These are phyloP conservation scores for Claviceps capensis DNA, from an alignment of 2,329 filamentous ascomycete species.

Conservation along the genomic window DNA sequence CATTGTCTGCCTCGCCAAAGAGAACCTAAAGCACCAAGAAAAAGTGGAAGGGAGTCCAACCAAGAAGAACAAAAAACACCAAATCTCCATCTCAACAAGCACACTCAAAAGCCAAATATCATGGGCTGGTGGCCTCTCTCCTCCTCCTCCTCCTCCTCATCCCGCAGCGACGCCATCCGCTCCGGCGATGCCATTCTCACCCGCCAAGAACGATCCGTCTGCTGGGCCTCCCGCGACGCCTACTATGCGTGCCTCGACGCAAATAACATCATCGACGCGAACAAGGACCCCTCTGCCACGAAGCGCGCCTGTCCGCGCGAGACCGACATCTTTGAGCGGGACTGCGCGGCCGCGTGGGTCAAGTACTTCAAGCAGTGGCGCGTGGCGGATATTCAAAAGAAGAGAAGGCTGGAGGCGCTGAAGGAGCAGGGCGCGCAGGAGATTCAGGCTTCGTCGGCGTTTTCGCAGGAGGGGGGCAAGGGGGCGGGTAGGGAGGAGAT, in stretches of 20 bases:
- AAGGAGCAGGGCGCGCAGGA: conserved; percentile 57
- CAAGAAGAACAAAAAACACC: neutral
- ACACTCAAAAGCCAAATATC: neutral
- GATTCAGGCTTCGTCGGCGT: conserved; percentile 31
- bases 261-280: conserved; percentile 62
- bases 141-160: conserved; percentile 26
- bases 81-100: neutral
- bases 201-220: conserved; percentile 64
- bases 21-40: too few species aligned
- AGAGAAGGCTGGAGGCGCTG: conserved; percentile 62
- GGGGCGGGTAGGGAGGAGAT: conserved; percentile 23
- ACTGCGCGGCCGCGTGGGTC: conserved; percentile 88
- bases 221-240: conserved; percentile 79
- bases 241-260: conserved; percentile 84
- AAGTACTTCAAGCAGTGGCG: conserved; percentile 97
- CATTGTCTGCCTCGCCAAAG: neutral
- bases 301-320: conserved; percentile 26
- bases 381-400: conserved; percentile 82
- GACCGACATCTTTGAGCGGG: conserved; percentile 54
- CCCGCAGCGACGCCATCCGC: conserved; percentile 35
- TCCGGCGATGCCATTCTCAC: conserved; percentile 59
- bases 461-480: conserved; percentile 21
- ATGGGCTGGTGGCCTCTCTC: conserved; percentile 36
- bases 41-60: neutral
- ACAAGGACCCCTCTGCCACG: conserved; percentile 27